Evolutionary conservation across 352 stramenopile genomes (phyloP).

Genomic region (Pythium apleroticum): DNA sequence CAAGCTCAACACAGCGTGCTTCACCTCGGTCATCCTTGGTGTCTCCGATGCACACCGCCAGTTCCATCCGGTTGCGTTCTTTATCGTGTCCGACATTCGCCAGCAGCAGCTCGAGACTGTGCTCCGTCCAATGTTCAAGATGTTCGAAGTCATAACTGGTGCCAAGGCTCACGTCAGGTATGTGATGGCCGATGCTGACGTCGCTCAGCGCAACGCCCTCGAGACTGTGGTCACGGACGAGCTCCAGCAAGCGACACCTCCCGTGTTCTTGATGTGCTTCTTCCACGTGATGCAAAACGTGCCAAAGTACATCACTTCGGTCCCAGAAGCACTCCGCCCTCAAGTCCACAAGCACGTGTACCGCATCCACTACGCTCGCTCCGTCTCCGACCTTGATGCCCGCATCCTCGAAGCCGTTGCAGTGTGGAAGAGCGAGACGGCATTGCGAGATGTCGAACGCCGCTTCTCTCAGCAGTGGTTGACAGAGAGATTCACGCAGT

Average conservation of each 20-base stretch:
- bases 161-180: background rate
- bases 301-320: background rate
- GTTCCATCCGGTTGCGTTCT: conserved; percentile 13
- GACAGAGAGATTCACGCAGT: background rate
- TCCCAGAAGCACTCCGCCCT: background rate
- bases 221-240: background rate
- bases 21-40: conserved; percentile 5
- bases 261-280: conserved; percentile 9
- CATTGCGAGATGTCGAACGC: background rate
- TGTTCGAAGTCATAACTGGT: background rate
- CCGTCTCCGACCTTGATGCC: background rate
- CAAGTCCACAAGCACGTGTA: background rate
- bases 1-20: conserved; percentile 12
- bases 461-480: conserved; percentile 1
- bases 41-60: conserved; percentile 4
- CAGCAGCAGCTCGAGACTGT: background rate
- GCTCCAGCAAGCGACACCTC: background rate
- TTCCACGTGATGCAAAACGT: conserved; percentile 18
- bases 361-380: background rate
- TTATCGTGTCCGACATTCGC: background rate
- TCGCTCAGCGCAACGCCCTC: background rate
- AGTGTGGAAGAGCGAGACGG: background rate
- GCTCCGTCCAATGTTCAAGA: background rate
- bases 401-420: background rate
- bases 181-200: conserved; percentile 1